Conservation (phyloP, 2,329 filamentous ascomycete species). For the Chaetomiaceae sp. region DNA sequence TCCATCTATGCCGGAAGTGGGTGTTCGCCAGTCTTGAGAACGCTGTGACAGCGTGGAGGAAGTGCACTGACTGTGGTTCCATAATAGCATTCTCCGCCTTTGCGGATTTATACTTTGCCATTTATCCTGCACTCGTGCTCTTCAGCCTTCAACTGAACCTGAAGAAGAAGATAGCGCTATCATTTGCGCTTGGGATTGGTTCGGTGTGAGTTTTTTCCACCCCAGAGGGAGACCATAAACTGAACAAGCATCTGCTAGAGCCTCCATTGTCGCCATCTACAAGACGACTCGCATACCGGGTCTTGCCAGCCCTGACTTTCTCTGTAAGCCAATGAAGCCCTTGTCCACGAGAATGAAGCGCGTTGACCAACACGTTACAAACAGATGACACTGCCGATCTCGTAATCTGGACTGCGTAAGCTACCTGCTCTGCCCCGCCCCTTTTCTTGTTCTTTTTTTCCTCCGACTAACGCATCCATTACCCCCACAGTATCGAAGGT, state of each 20-base stretch:
- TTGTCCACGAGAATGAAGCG: background rate
- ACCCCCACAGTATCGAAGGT: constrained; percentile 24
- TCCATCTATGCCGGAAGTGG: constrained; percentile 25
- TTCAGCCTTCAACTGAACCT: constrained; percentile 35
- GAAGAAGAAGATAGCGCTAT: constrained; percentile 40
- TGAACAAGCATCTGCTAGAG: background rate
- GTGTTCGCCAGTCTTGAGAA: too few species aligned
- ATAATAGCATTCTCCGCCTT: constrained; percentile 32
- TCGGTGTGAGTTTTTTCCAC: constrained; percentile 25
- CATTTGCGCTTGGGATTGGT: constrained; percentile 36
- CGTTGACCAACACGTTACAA: too few species aligned
- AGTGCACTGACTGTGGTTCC: too few species aligned
- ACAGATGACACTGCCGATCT: constrained; percentile 38
- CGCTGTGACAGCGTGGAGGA: too few species aligned
- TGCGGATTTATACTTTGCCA: constrained; percentile 39
- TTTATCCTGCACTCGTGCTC: constrained; percentile 39
- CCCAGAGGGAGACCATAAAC: background rate
- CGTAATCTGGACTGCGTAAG: constrained; percentile 39
- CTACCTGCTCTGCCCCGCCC: background rate
- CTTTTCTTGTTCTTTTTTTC: background rate
- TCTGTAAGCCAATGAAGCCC: constrained; percentile 11
- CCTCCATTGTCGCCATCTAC: constrained; percentile 30
- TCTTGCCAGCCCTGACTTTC: constrained; percentile 30
- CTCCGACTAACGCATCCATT: too few species aligned
- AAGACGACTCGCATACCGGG: constrained; percentile 30